Evolutionary conservation across 352 stramenopile genomes (phyloP).

Genomic region (Globisporangium mamillatum): DNA sequence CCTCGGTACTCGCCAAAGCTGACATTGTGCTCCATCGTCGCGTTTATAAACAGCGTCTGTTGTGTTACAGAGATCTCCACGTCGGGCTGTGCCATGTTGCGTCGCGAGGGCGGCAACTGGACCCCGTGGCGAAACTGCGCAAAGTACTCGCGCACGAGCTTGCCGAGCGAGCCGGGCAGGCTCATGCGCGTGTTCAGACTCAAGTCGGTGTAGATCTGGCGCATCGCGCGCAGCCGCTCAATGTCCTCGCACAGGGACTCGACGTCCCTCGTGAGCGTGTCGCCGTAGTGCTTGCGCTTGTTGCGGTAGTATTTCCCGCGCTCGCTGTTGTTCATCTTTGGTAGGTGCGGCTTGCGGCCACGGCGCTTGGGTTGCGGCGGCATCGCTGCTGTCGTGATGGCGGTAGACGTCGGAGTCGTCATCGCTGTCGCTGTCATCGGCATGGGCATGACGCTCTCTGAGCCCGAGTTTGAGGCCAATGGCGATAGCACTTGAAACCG

Average conservation of each 20-base stretch:
- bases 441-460: background rate
- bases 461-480: background rate
- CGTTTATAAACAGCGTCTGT: constrained; percentile 15
- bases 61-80: constrained; percentile 4
- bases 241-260: constrained; percentile 33
- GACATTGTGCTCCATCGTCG: constrained; percentile 11
- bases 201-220: constrained; percentile 23
- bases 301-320: constrained; percentile 62
- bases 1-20: constrained; percentile 17
- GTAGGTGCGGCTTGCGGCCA: constrained; percentile 24
- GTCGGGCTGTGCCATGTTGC: background rate
- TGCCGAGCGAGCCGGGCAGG: constrained; percentile 3
- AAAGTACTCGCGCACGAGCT: constrained; percentile 21
- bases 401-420: constrained; percentile 35
- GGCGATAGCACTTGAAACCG: background rate
- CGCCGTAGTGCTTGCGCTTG: constrained; percentile 55
- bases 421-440: constrained; percentile 6
- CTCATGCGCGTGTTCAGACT: constrained; percentile 13
- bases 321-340: constrained; percentile 68
- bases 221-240: constrained; percentile 30
- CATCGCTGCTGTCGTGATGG: constrained; percentile 11
- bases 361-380: constrained; percentile 3
- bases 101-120: background rate
- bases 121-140: constrained; percentile 18
- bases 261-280: constrained; percentile 34